phyloP scores from a whole-genome alignment of 2,329 filamentous ascomycete species.

The Fusarium drepaniforme region DNA sequence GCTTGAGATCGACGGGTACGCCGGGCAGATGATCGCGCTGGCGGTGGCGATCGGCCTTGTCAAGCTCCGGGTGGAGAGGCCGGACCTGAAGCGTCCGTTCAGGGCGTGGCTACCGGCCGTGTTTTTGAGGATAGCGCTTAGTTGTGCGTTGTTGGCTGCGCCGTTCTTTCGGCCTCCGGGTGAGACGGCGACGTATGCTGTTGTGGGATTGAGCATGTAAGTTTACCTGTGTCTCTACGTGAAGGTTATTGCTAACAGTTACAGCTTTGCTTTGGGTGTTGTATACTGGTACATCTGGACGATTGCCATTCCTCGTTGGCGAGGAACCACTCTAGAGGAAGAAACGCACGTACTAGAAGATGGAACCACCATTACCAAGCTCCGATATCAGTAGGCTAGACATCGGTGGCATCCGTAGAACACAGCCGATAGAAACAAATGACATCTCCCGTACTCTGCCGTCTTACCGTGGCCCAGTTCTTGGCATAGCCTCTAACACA shows the following conservation, averaged over 20 bases:
- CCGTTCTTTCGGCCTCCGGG: conserved; percentile 72
- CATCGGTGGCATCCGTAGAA: background rate
- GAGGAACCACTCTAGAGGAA: conserved; percentile 73
- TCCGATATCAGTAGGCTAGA: conserved; percentile 49
- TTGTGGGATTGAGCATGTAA: conserved; percentile 66
- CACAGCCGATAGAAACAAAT: background rate
- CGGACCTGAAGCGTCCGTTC: conserved; percentile 73
- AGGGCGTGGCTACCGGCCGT: conserved; percentile 73
- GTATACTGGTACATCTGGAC: conserved; percentile 79
- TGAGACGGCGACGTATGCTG: conserved; percentile 63
- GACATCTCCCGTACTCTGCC: background rate
- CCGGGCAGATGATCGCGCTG: conserved; percentile 70
- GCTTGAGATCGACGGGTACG: conserved; percentile 78
- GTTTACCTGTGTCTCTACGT: conserved; percentile 45
- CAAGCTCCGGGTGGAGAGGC: conserved; percentile 69
- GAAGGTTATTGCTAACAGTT: background rate
- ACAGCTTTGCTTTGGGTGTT: conserved; percentile 68
- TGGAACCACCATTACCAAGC: conserved; percentile 74
- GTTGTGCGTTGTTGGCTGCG: conserved; percentile 67
- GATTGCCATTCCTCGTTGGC: conserved; percentile 67
- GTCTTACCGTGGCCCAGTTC: background rate
- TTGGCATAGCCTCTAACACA: no score
- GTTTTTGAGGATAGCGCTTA: conserved; percentile 65
- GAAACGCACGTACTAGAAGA: conserved; percentile 70
- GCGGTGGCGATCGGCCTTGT: conserved; percentile 70